Percentiles rank a stretch among this genome's conserved stretches.
These are phyloP conservation scores for Lecanicillium sp. DNA, from an alignment of 2,329 filamentous ascomycete species.

Conservation along the genomic window DNA sequence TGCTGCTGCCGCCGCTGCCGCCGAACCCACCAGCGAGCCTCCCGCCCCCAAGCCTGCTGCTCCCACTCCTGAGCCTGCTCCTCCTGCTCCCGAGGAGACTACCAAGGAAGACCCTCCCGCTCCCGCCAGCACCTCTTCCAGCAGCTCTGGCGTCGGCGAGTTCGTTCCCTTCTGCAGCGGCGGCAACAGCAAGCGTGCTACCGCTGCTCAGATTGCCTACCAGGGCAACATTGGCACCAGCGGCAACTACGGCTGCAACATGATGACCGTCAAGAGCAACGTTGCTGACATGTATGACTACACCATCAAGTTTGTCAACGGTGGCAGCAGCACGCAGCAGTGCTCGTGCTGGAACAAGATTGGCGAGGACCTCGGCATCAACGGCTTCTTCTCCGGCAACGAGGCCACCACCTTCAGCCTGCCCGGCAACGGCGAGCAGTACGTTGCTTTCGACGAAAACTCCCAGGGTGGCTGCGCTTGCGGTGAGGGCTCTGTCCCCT, in stretches of 20 bases:
- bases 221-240: conserved; percentile 36
- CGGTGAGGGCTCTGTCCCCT: conserved; percentile 21
- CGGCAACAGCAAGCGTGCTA: conserved; percentile 35
- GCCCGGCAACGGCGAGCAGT: conserved; percentile 24
- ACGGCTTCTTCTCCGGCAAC: conserved; percentile 39
- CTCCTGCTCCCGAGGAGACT: background rate
- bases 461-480: conserved; percentile 42
- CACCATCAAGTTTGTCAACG: conserved; percentile 31
- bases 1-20: conserved; percentile 2
- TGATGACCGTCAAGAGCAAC: conserved; percentile 32
- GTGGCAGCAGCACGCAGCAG: conserved; percentile 21
- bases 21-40: conserved; percentile 1
- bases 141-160: conserved; percentile 11
- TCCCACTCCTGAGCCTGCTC: conserved; percentile 6
- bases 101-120: conserved; percentile 2
- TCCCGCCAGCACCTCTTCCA: conserved; percentile 4
- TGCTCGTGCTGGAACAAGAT: conserved; percentile 47
- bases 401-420: conserved; percentile 33
- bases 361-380: conserved; percentile 31
- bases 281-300: conserved; percentile 35
- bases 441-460: conserved; percentile 36
- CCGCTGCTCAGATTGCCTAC: conserved; percentile 35
- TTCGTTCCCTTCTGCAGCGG: conserved; percentile 27
- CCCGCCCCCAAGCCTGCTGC: conserved; percentile 3
- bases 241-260: conserved; percentile 42